Conservation (phyloP, 768 basidiomycete genomes). For the Lactarius pseudohatsudake region DNA sequence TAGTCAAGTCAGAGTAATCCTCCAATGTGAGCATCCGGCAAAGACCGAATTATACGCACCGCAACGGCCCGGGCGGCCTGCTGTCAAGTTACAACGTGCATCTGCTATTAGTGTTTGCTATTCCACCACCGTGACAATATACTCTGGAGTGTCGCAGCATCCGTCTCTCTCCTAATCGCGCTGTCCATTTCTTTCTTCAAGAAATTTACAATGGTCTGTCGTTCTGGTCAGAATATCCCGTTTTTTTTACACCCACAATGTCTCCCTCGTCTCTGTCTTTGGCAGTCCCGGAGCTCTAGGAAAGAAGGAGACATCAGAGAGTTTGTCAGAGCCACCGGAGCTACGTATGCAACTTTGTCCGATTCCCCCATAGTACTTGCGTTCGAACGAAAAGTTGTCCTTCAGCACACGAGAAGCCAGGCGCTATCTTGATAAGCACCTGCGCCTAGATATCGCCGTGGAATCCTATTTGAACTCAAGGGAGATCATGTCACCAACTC, state of each 20-base stretch:
- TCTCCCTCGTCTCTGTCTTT: not conserved
- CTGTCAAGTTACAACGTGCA: not conserved
- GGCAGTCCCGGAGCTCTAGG: conserved; percentile 23
- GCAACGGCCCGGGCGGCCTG: not conserved
- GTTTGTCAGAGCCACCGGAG: conserved; percentile 23
- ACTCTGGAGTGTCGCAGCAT: not conserved
- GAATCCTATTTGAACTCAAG: conserved; percentile 71
- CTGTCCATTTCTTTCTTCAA: conserved; percentile 10
- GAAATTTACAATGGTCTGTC: conserved; percentile 21
- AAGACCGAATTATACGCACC: not conserved
- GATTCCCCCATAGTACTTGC: not conserved
- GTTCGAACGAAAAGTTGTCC: not conserved
- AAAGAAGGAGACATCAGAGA: conserved; percentile 22
- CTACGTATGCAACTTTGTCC: conserved; percentile 21
- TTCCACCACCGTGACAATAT: not conserved
- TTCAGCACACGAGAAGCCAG: conserved; percentile 53
- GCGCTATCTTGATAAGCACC: conserved; percentile 68
- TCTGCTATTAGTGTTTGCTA: not conserved
- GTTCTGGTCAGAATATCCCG: not conserved
- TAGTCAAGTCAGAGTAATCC: too few species aligned
- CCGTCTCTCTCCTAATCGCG: conserved; percentile 17
- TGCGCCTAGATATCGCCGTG: conserved; percentile 67
- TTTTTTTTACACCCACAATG: not conserved
- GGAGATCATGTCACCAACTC: conserved; percentile 20
- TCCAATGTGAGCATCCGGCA: not conserved